Evolutionary conservation across 1,284 basidiomycete species (phyloP), one percentile per base, ranked within the genome.

Genomic region (Mycena citricolor): DNA sequence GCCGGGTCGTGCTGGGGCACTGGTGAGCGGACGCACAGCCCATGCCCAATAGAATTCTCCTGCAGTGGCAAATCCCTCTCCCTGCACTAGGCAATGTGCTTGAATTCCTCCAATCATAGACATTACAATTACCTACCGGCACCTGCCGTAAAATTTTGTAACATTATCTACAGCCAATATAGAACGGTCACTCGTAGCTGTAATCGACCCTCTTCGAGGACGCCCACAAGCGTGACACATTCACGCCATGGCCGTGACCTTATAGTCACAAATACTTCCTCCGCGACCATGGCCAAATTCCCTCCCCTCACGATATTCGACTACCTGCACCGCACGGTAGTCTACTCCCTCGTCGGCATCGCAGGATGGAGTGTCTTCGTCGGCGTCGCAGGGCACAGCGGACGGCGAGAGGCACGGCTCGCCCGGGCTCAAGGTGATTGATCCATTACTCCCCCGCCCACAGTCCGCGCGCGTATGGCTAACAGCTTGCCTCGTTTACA

Each of bases 1-100:
- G 51, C 2, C 45, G 60, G 37, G 74, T 82, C 12, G 52, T 63
- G 2, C 67, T 81, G 7, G 81, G 81, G 1, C 79, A 81, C 55
- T 84, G 81, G 81, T 84, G n/a, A n/a, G n/a, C n/a, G n/a, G n/a
- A n/a, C n/a, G n/a, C n/a, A n/a, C n/a, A n/a, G n/a, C n/a, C n/a
- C n/a, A n/a, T n/a, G n/a, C n/a, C n/a, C n/a, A n/a, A n/a, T n/a
- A n/a, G n/a, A n/a, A n/a, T n/a, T n/a, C n/a, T n/a, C n/a, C n/a
- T n/a, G n/a, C n/a, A n/a, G n/a, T n/a, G n/a, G n/a, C n/a, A n/a
- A n/a, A n/a, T n/a, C n/a, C n/a, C n/a, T n/a, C n/a, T n/a, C n/a
- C n/a, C n/a, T n/a, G n/a, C n/a, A n/a, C n/a, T n/a, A n/a, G n/a
- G n/a, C n/a, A n/a, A n/a, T n/a, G n/a, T n/a, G n/a, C n/a, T n/a